phyloP scores from a whole-genome alignment of 1,139 yeast species.

The Debaryomyces subglobosus region DNA sequence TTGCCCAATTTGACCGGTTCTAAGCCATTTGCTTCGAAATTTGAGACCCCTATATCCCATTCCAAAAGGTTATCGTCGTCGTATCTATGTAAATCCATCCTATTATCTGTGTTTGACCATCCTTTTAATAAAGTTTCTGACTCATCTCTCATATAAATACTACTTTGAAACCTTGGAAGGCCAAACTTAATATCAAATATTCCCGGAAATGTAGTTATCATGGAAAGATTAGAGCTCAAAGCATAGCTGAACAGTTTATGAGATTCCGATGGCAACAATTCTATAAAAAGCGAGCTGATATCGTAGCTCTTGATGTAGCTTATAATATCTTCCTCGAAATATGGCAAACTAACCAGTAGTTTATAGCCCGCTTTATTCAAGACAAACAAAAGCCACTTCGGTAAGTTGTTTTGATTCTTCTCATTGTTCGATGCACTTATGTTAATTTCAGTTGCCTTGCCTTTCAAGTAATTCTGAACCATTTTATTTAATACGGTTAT shows the following conservation, averaged over 20 bases:
- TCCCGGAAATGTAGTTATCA: background rate
- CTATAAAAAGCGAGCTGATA: slow-evolving; percentile 14
- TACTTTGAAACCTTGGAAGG: slow-evolving; percentile 19
- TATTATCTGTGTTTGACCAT: slow-evolving; percentile 15
- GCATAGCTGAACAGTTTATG: background rate
- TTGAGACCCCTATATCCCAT: slow-evolving; percentile 13
- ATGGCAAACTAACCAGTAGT: slow-evolving; percentile 9
- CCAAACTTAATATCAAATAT: slow-evolving; percentile 15
- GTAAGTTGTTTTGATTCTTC: slow-evolving; percentile 16
- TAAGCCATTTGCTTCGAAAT: slow-evolving; percentile 17
- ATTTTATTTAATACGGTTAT: slow-evolving; percentile 28
- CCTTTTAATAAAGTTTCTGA: slow-evolving; percentile 16
- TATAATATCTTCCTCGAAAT: background rate
- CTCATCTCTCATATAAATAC: slow-evolving; percentile 13
- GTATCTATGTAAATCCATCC: slow-evolving; percentile 10
- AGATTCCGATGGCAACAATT: slow-evolving; percentile 6
- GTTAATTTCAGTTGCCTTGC: slow-evolving; percentile 22
- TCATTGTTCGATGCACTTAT: slow-evolving; percentile 24
- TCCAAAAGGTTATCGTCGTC: slow-evolving; percentile 10
- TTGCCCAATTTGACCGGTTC: slow-evolving; percentile 20
- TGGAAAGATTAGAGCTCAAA: background rate
- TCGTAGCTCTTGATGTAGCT: slow-evolving; percentile 1
- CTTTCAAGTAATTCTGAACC: slow-evolving; percentile 23
- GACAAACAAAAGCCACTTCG: slow-evolving; percentile 30
- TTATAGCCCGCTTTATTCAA: slow-evolving; percentile 19